A percentile compares a stretch with the other conserved stretches of the same genome.
Evolutionary conservation across 805 yeast genomes (phyloP).

Genomic region (Metschnikowia arizonensis): DNA sequence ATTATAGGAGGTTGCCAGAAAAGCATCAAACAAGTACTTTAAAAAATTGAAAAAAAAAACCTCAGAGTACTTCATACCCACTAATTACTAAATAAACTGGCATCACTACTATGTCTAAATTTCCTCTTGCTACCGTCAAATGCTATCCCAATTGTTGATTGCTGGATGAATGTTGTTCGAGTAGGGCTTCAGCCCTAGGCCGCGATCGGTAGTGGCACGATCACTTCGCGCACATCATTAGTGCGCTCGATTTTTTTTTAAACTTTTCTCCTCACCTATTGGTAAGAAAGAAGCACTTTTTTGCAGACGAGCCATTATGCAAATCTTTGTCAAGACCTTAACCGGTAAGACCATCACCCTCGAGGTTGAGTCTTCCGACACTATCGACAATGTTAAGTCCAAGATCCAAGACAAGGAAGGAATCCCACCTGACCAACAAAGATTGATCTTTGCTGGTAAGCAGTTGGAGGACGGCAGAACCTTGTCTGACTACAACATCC

Average conservation of each 20-base stretch:
- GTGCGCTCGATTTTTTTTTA: slow-evolving; percentile 2
- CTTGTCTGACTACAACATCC: slow-evolving; percentile 98
- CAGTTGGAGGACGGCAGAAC: slow-evolving; percentile 99
- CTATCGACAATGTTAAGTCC: slow-evolving; percentile 97
- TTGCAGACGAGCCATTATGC: slow-evolving; percentile 54
- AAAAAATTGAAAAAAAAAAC: no score
- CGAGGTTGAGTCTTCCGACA: slow-evolving; percentile 98
- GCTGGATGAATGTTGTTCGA: not conserved
- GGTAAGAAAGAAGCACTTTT: slow-evolving; percentile 50
- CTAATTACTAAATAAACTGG: no score
- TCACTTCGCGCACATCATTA: not conserved
- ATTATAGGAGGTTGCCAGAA: no score
- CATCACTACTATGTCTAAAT: no score
- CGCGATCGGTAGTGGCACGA: not conserved
- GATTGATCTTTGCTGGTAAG: slow-evolving; percentile 99
- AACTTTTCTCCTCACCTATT: slow-evolving; percentile 15
- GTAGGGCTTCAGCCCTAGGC: slow-evolving; percentile 17
- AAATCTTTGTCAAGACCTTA: slow-evolving; percentile 98
- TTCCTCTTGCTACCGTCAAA: no score
- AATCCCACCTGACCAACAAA: slow-evolving; percentile 99
- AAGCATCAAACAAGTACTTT: no score
- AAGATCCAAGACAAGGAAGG: slow-evolving; percentile 99
- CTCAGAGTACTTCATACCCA: no score
- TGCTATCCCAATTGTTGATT: no score
- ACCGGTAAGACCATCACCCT: slow-evolving; percentile 99